Evolutionary conservation across 495 filamentous ascomycete genomes (phyloP), one percentile per base, ranked within the genome.

Genomic region (Trichocladium antarcticum): DNA sequence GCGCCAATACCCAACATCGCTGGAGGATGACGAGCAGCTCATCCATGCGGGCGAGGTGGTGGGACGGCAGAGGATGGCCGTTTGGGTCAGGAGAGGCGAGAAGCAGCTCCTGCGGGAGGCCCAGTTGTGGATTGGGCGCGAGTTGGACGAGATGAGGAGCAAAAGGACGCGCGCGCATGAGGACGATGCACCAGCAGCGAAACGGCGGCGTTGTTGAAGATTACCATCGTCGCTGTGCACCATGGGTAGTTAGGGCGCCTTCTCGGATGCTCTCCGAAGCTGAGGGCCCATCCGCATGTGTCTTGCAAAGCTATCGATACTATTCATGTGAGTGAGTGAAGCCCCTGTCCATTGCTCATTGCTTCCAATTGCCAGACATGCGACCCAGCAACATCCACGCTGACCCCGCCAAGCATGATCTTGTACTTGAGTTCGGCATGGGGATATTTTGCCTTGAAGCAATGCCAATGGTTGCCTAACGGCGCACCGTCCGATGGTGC

Each of bases 71-170:
- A 34, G 50, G 16, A 88, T 87, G 81, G 88, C 89, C 0, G 56
- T 87, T 3, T 69, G 84, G 51, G 84, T 95, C 31, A 77, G 89
- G 39, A 64, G 80, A 31, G 89, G 89, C 8, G 89, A 95, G 65
- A 94, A 93, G 59, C 68, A 74, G 46, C 69, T 94, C n/a, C 50
- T 80, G 61, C 61, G 72, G 68, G 68, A 68, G 58, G 73, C 69
- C 22, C 47, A 51, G 42, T 31, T 12, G 19, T 63, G 57, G 53
- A 48, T 63, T 1, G 36, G 19, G 35, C 11, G 15, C 8, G 15
- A 56, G 17, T 5, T 58, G 49, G 43, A 51, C 4, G 51, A 54
- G 44, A 1, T 51, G 31, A 34, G 22, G n/a, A 27, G 32, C 29
- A 36, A 39, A 35, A 14, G 5, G 21, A 31, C 17, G 8, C 43